Evolutionary conservation across 2,329 filamentous ascomycete genomes (phyloP), one percentile per base, ranked within the genome.

Genomic region (Pseudogymnoascus sp.): DNA sequence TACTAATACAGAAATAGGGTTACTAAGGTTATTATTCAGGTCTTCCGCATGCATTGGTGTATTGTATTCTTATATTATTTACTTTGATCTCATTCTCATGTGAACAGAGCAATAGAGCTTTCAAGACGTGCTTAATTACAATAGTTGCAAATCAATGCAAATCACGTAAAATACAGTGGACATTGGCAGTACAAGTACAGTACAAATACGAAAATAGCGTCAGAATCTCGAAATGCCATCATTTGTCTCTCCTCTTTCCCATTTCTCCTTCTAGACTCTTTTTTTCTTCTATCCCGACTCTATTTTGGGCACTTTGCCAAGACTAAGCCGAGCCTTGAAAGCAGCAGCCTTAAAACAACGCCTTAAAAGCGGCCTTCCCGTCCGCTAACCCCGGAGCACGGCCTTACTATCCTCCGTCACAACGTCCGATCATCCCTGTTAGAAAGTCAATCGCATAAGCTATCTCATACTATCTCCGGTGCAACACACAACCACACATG

Each of bases 361-460:
- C 40, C 40, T 45, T 27, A 45, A 48, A 48, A 48, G 42, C 42
- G 42, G 42, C 42, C 42, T 48, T 48, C 42, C 42, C 42, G 42
- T 48, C 42, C 42, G n/a, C 42, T 13, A n/a, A 48, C 25, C 25
- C 1, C 25, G 42, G 42, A 48, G 29, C 25, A 1, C 42, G 42
- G 42, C 25, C 9, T 1, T 48, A 48, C 21, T 48, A 48, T 48
- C 21, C 15, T 48, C 42, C 42, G 25, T 4, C 6, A 1, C 42
- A 29, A 29, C 25, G 25, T 8, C 33, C 33, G n/a, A 35, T 27
- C 40, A 45, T 48, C 42, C 42, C 42, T 29, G 42, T 7, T 25
- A 48, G 40, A 45, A 45, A 45, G 40, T 45, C 40, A 45, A 45
- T 45, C 40, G 40, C 40, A 45, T 45, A 45, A n/a, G 40, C 25